Conservation (phyloP, 768 basidiomycete species). For the Amanita pallidorosea region DNA sequence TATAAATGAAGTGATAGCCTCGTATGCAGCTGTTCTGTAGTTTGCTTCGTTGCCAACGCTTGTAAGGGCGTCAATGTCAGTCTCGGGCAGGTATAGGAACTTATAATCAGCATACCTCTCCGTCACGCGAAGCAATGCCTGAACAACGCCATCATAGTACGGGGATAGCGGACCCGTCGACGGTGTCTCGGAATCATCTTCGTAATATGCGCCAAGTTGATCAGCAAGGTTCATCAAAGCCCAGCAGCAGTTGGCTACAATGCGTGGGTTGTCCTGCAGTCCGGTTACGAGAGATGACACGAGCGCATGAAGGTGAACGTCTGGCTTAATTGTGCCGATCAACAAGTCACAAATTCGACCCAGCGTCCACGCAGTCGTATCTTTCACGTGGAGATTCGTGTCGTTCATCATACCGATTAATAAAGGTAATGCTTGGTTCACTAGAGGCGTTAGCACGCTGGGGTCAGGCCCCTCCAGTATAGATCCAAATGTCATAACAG, state of each 20-base stretch:
- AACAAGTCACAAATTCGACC: conserved; percentile 90
- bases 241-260: conserved; percentile 93
- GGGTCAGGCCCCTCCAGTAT: conserved; percentile 97
- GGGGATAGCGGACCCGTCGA: conserved; percentile 65
- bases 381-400: conserved; percentile 76
- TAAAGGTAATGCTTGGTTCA: conserved; percentile 87
- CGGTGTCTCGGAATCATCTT: conserved; percentile 45
- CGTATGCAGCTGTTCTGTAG: conserved; percentile 91
- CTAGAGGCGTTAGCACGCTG: conserved; percentile 75
- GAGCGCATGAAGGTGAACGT: conserved; percentile 77
- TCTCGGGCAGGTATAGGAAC: background rate
- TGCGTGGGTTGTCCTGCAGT: conserved; percentile 70
- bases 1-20: conserved; percentile 85
- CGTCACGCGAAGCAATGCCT: conserved; percentile 75
- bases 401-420: conserved; percentile 96
- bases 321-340: conserved; percentile 77
- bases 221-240: conserved; percentile 92
- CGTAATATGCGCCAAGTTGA: conserved; percentile 62
- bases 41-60: conserved; percentile 84
- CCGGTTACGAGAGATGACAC: conserved; percentile 77
- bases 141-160: conserved; percentile 82
- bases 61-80: conserved; percentile 8
- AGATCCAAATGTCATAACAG: conserved; percentile 96
- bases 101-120: conserved; percentile 51
- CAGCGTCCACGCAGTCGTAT: conserved; percentile 96